Evolutionary conservation across 495 filamentous ascomycete genomes (phyloP), one percentile per base, ranked within the genome.

Genomic region (Podospora comata): DNA sequence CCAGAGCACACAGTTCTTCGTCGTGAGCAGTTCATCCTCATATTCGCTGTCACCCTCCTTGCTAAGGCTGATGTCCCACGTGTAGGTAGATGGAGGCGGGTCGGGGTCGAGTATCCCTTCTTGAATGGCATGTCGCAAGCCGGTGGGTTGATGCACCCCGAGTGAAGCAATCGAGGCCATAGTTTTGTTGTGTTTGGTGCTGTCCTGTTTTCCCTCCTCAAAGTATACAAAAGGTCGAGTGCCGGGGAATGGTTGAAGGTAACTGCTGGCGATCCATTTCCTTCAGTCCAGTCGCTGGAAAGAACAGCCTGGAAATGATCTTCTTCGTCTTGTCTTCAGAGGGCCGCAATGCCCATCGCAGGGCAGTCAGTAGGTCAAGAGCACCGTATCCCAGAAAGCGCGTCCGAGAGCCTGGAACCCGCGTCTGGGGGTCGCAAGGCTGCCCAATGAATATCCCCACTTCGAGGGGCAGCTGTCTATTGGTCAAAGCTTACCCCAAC

Each of bases 81-180:
- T 83, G 76, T 96, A 97, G 16, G 84, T 83, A 30, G 87, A 79
- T 44, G 84, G 77, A 7, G 87, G 82, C 3, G 91, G 88, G 59
- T 97, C 85, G 18, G 85, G 77, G 26, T 89, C 87, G 0, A 98
- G 82, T 3, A 97, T 85, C 26, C 86, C 85, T 76, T 99, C 94
- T 62, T 89, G 83, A 71, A 97, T 87, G 60, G 96, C 88, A 79
- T 93, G 94, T 39, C 87, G 87, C 55, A 98, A 83, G 64, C 89
- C 92, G 66, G 90, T 85, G 68, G 95, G 94, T 75, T 90, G 87
- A 79, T 97, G 94, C 71, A 96, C 82, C 72, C 95, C 95, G 66
- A 97, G 85, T 57, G 93, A 97, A 67, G 86, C 89, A 75, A 95
- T 88, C 67, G 91, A 87, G 68, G 94, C 93, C 95, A 99, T 98